Percentiles rank a stretch among this genome's conserved stretches.
These are phyloP conservation scores for Porodaedalea pini DNA, from an alignment of 1,284 basidiomycete genomes.

Conservation along the genomic window DNA sequence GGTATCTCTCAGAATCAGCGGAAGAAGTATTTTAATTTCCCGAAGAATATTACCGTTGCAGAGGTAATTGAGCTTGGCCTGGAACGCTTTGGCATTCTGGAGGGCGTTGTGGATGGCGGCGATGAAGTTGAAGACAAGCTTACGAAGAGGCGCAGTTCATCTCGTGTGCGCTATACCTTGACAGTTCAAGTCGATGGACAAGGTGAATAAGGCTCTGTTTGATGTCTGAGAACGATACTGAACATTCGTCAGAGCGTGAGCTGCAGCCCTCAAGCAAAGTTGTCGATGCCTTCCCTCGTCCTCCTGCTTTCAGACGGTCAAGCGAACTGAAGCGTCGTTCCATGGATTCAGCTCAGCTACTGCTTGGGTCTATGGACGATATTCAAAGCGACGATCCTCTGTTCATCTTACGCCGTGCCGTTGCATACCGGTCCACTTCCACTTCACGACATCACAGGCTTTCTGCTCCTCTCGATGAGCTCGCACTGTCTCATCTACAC, in stretches of 20 bases:
- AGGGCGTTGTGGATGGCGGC: slow-evolving; percentile 95
- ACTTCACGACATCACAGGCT: slow-evolving; percentile 56
- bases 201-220: slow-evolving; percentile 42
- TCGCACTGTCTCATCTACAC: slow-evolving; percentile 65
- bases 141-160: slow-evolving; percentile 72
- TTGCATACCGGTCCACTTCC: slow-evolving; percentile 59
- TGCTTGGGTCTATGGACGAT: slow-evolving; percentile 69
- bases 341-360: slow-evolving; percentile 70
- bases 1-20: slow-evolving; percentile 59
- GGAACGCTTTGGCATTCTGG: slow-evolving; percentile 89
- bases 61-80: slow-evolving; percentile 92
- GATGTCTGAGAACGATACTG: slow-evolving; percentile 12
- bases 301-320: slow-evolving; percentile 66
- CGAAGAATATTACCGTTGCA: slow-evolving; percentile 91
- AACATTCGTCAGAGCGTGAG: slow-evolving; percentile 56
- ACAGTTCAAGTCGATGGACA: slow-evolving; percentile 55
- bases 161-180: slow-evolving; percentile 79
- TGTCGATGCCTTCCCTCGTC: slow-evolving; percentile 79
- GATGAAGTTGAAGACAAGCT: slow-evolving; percentile 95
- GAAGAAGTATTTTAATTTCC: slow-evolving; percentile 79
- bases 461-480: slow-evolving; percentile 72
- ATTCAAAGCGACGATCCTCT: slow-evolving; percentile 79
- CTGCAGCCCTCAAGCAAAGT: slow-evolving; percentile 75
- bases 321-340: slow-evolving; percentile 80
- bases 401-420: slow-evolving; percentile 81